These are phyloP conservation scores for Xerocomus nothofagi DNA, from an alignment of 1,284 basidiomycete genomes.

Conservation along the genomic window DNA sequence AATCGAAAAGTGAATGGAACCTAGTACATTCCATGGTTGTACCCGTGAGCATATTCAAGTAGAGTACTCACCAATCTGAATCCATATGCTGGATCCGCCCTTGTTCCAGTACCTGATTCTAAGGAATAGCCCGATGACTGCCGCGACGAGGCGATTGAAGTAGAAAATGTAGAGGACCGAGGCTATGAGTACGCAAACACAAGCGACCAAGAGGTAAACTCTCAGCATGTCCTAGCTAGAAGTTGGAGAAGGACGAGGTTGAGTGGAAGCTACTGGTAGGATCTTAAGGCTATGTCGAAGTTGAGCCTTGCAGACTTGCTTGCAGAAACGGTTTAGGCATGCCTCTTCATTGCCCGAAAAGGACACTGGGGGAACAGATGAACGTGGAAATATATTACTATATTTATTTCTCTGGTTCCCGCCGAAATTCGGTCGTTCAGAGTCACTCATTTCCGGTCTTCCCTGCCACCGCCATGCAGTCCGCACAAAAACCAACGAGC, in stretches of 20 bases:
- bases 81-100: conserved; percentile 68
- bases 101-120: conserved; percentile 73
- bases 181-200: conserved; percentile 68
- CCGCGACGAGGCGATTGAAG: conserved; percentile 82
- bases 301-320: conserved; percentile 4
- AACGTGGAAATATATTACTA: no score
- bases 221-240: conserved; percentile 47
- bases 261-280: background rate
- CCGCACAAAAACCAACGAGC: conserved; percentile 26
- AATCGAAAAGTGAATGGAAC: conserved; percentile 90
- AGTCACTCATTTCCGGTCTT: conserved; percentile 2
- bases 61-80: conserved; percentile 66
- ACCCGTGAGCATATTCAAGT: background rate
- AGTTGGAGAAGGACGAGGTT: background rate
- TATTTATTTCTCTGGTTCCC: no score
- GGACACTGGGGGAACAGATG: no score
- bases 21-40: conserved; percentile 29
- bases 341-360: no score
- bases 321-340: no score
- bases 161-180: conserved; percentile 85
- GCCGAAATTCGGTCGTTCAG: no score
- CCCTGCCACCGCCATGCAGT: conserved; percentile 24
- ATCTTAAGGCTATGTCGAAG: background rate
- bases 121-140: conserved; percentile 57
- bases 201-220: conserved; percentile 65